These are phyloP conservation scores for Boletus barrowsii DNA, from an alignment of 768 basidiomycete species.

Conservation along the genomic window DNA sequence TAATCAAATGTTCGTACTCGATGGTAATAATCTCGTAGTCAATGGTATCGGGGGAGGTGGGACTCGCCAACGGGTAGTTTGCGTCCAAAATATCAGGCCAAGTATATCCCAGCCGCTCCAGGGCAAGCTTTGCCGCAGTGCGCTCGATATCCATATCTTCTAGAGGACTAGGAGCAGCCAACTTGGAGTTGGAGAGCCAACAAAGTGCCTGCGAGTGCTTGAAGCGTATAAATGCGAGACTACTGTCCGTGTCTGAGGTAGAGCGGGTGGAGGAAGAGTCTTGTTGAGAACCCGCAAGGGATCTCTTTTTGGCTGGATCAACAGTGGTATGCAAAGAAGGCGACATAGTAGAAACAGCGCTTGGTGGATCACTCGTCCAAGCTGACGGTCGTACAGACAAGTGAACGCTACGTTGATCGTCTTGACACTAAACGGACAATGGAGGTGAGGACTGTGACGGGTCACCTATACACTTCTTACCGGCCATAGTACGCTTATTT, in stretches of 20 bases:
- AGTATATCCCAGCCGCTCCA: constrained; percentile 35
- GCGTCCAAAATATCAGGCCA: constrained; percentile 46
- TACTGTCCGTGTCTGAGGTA: neutral
- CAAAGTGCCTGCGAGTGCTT: constrained; percentile 26
- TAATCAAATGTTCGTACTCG: constrained; percentile 12
- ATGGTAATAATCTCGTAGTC: constrained; percentile 30
- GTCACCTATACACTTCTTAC: constrained; percentile 33
- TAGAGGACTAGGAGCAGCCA: constrained; percentile 11
- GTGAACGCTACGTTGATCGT: constrained; percentile 63
- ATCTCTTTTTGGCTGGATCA: neutral
- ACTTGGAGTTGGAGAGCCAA: constrained; percentile 21
- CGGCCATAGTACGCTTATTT: constrained; percentile 68
- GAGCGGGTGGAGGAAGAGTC: neutral
- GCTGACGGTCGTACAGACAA: constrained; percentile 78
- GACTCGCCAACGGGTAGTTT: constrained; percentile 24
- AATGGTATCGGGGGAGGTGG: constrained; percentile 24
- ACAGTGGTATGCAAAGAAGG: neutral
- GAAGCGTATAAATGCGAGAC: constrained; percentile 19
- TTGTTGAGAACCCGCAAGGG: neutral
- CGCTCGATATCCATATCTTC: constrained; percentile 16
- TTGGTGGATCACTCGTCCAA: constrained; percentile 60
- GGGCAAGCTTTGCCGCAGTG: constrained; percentile 21
- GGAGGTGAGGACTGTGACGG: constrained; percentile 5
- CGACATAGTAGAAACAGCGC: constrained; percentile 16
- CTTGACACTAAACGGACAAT: constrained; percentile 39